These are phyloP conservation scores for Populus tremula DNA, from an alignment of 345 rosid species.

Conservation along the genomic window DNA sequence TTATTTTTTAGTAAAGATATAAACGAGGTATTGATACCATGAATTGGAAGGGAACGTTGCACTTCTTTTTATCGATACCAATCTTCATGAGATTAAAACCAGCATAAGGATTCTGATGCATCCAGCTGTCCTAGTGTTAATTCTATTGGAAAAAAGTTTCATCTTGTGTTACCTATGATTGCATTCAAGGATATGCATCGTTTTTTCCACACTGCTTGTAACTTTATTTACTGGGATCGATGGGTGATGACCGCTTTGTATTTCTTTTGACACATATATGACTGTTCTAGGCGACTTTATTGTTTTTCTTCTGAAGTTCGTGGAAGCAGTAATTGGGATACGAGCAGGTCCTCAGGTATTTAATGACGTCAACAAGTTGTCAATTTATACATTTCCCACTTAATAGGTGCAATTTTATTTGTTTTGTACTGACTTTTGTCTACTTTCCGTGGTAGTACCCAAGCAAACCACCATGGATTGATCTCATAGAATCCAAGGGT, in stretches of 20 bases:
- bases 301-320: conserved; percentile 54
- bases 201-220: neutral
- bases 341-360: conserved; percentile 58
- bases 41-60: no score
- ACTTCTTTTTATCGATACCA: no score
- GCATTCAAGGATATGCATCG: neutral
- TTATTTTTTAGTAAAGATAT: no score
- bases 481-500: conserved; percentile 75
- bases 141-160: no score
- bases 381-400: neutral
- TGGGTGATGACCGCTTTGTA: neutral
- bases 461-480: conserved; percentile 57
- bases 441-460: conserved; percentile 58
- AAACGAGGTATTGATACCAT: no score
- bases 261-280: neutral
- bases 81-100: no score
- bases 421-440: neutral
- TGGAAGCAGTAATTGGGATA: conserved; percentile 70
- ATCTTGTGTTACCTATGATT: neutral
- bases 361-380: neutral
- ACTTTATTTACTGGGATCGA: neutral
- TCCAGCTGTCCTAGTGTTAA: neutral
- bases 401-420: neutral
- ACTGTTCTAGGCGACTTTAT: neutral
- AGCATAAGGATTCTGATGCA: neutral